Evolutionary conservation across 192 early-diverging fungal species (phyloP).

Genomic region (Rhizophagus sp.): DNA sequence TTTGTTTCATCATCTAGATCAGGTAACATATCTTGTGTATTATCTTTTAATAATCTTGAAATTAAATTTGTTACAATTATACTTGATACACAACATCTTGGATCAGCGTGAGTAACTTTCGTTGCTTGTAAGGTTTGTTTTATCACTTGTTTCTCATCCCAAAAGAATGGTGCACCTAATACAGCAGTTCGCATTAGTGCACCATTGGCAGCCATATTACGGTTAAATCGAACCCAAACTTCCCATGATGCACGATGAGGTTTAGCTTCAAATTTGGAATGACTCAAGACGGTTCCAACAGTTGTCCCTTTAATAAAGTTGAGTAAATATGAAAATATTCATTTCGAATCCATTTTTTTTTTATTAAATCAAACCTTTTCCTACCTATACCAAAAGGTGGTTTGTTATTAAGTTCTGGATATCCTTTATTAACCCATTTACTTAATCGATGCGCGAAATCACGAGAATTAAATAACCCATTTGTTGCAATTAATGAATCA

Average conservation of each 20-base stretch:
- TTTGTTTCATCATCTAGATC: constrained; percentile 31
- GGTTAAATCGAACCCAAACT: constrained; percentile 39
- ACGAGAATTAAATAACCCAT: constrained; percentile 49
- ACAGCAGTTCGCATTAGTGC: constrained; percentile 46
- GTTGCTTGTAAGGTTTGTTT: constrained; percentile 43
- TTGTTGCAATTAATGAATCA: constrained; percentile 48
- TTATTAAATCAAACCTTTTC: background rate
- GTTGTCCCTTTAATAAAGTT: constrained; percentile 38
- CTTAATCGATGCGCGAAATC: constrained; percentile 54
- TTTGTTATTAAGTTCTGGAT: constrained; percentile 51
- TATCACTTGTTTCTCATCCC: constrained; percentile 43
- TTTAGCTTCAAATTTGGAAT: constrained; percentile 46
- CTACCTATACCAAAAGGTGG: constrained; percentile 50
- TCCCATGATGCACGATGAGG: constrained; percentile 50
- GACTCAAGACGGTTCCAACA: constrained; percentile 46
- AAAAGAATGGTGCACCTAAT: constrained; percentile 41
- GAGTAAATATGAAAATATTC: background rate
- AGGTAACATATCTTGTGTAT: constrained; percentile 8
- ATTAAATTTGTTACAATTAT: constrained; percentile 38
- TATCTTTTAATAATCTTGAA: constrained; percentile 42
- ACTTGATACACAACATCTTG: constrained; percentile 40
- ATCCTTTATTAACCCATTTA: constrained; percentile 55
- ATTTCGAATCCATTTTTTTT: background rate
- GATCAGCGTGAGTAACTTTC: constrained; percentile 48
- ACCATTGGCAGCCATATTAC: constrained; percentile 43